Conservation (phyloP, 345 rosid genomes). For the Cardamine chenopodiifolia region DNA sequence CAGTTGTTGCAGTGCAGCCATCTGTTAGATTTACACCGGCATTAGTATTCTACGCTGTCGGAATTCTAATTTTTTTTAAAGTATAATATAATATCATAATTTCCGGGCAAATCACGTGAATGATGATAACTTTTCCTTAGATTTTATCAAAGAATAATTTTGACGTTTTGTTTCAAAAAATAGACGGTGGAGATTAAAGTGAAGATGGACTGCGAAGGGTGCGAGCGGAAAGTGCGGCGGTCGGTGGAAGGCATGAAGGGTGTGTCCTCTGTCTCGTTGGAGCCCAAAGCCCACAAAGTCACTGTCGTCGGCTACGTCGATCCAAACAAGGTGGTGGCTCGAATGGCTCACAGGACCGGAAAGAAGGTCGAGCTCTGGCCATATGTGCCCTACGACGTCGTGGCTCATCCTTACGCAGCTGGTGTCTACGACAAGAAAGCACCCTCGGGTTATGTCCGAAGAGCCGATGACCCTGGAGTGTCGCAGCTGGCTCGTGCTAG, state of each 20-base stretch:
- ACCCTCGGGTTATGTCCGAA: slow-evolving; percentile 82
- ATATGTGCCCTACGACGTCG: slow-evolving; percentile 87
- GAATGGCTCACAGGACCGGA: slow-evolving; percentile 87
- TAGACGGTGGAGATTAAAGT: slow-evolving; percentile 93
- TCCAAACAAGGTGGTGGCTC: slow-evolving; percentile 71
- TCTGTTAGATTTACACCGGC: slow-evolving; percentile 40
- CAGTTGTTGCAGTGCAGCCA: slow-evolving; percentile 12
- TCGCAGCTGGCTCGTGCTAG: slow-evolving; percentile 92
- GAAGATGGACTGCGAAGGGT: slow-evolving; percentile 93
- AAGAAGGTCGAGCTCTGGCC: slow-evolving; percentile 97
- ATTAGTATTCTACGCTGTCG: slow-evolving; percentile 28
- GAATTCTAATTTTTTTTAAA: neutral
- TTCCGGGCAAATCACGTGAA: slow-evolving; percentile 26
- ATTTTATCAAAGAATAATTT: slow-evolving; percentile 1
- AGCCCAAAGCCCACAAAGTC: slow-evolving; percentile 78
- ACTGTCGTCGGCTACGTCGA: slow-evolving; percentile 91
- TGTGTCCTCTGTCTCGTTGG: slow-evolving; percentile 73
- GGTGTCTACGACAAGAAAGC: slow-evolving; percentile 96
- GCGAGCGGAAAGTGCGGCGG: slow-evolving; percentile 81
- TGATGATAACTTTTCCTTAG: neutral
- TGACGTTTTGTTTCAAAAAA: slow-evolving; percentile 12
- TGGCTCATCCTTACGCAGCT: slow-evolving; percentile 87
- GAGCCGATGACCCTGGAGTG: slow-evolving; percentile 57
- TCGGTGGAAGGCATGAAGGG: slow-evolving; percentile 95
- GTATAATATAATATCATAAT: neutral